These are phyloP conservation scores for Sutorius eximius DNA, from an alignment of 1,284 basidiomycete genomes.

Conservation along the genomic window DNA sequence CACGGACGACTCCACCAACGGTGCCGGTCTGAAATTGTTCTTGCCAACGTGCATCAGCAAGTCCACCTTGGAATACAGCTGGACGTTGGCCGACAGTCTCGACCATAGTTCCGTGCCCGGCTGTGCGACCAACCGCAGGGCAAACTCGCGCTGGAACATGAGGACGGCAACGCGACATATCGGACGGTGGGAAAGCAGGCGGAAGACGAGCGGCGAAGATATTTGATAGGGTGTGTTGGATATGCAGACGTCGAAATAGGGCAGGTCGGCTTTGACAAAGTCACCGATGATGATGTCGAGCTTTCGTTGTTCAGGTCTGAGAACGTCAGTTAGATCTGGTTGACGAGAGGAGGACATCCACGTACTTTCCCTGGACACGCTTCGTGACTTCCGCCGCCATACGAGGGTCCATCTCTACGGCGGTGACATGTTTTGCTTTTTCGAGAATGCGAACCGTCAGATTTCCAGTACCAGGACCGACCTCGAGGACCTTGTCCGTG, in stretches of 20 bases:
- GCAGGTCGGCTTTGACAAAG: constrained; percentile 95
- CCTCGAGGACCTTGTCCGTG: constrained; percentile 95
- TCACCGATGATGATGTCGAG: constrained; percentile 95
- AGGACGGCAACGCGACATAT: constrained; percentile 93
- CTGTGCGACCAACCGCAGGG: constrained; percentile 85
- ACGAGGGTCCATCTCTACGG: constrained; percentile 98
- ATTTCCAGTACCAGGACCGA: constrained; percentile 98
- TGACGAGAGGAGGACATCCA: neutral
- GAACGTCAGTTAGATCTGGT: neutral
- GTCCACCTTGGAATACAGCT: constrained; percentile 94
- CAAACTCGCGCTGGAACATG: constrained; percentile 99
- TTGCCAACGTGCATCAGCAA: constrained; percentile 96
- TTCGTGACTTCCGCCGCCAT: constrained; percentile 99
- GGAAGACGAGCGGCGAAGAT: constrained; percentile 96
- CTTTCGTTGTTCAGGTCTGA: constrained; percentile 91
- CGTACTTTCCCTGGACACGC: constrained; percentile 94
- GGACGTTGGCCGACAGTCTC: constrained; percentile 93
- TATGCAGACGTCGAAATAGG: constrained; percentile 99
- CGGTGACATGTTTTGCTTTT: constrained; percentile 89
- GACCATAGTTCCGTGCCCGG: constrained; percentile 92
- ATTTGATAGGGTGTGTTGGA: constrained; percentile 99
- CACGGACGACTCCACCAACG: constrained; percentile 92
- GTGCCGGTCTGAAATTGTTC: constrained; percentile 96
- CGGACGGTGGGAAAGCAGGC: constrained; percentile 93
- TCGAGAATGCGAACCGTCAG: constrained; percentile 93